phyloP scores from a whole-genome alignment of 1,284 basidiomycete species.

The Xerocomus nothofagi region DNA sequence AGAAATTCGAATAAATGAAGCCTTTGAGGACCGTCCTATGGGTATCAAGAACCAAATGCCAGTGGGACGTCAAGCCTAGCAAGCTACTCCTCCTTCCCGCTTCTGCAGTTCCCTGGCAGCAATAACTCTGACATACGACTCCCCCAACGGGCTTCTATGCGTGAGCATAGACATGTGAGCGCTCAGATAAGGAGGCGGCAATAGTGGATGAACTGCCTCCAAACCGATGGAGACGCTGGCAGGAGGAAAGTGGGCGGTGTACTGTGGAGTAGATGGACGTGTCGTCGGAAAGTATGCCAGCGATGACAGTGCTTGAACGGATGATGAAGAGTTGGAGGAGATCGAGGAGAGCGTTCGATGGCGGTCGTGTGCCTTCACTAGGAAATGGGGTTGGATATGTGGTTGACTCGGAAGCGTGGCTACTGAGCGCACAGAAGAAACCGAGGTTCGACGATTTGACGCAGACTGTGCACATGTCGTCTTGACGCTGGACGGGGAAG shows the following conservation, averaged over 20 bases:
- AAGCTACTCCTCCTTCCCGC: constrained; percentile 13
- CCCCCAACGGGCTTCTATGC: constrained; percentile 62
- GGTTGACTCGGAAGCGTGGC: constrained; percentile 52
- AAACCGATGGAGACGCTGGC: constrained; percentile 49
- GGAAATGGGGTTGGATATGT: constrained; percentile 31
- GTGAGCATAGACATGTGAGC: constrained; percentile 66
- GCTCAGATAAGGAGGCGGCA: constrained; percentile 67
- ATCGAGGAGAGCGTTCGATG: constrained; percentile 65
- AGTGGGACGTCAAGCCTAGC: neutral
- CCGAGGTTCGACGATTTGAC: constrained; percentile 54
- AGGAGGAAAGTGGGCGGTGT: constrained; percentile 54
- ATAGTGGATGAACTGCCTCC: constrained; percentile 62
- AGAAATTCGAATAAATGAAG: constrained; percentile 30
- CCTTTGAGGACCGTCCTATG: constrained; percentile 11
- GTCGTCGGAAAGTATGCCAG: constrained; percentile 56
- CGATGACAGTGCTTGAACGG: constrained; percentile 65
- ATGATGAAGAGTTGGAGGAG: constrained; percentile 54
- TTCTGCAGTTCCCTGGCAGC: constrained; percentile 47
- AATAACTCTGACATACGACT: constrained; percentile 67
- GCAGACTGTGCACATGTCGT: constrained; percentile 29
- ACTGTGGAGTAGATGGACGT: constrained; percentile 54
- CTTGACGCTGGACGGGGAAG: constrained; percentile 42
- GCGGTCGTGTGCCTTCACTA: constrained; percentile 48
- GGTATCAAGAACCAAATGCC: constrained; percentile 25
- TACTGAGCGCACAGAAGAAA: constrained; percentile 63